Conservation (phyloP, 805 yeast species). For the Isabelozyma gotoi region DNA sequence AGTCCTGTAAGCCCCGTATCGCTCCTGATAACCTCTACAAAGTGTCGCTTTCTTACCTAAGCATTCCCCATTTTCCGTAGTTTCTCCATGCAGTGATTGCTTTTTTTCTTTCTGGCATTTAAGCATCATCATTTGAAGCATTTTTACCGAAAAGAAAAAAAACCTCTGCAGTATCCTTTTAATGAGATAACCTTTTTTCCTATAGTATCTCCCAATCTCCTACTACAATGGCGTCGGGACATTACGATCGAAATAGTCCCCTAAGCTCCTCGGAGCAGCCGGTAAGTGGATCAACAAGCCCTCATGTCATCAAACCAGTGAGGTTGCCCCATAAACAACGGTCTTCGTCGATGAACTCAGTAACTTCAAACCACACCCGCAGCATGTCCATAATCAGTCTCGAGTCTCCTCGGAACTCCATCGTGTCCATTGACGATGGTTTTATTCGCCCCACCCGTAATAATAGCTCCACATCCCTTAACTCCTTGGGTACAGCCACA, state of each 20-base stretch:
- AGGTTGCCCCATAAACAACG: slow-evolving; percentile 22
- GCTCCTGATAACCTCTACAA: too few species aligned
- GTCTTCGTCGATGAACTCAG: slow-evolving; percentile 33
- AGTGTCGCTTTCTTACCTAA: too few species aligned
- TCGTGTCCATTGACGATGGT: slow-evolving; percentile 38
- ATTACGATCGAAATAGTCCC: slow-evolving; percentile 1
- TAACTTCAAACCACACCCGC: slow-evolving; percentile 25
- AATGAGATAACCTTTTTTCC: too few species aligned
- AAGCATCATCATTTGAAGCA: too few species aligned
- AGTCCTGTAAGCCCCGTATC: too few species aligned
- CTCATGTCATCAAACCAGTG: slow-evolving; percentile 13
- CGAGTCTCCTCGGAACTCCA: slow-evolving; percentile 41
- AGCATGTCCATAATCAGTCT: slow-evolving; percentile 37
- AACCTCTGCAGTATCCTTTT: too few species aligned
- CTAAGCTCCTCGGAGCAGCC: slow-evolving; percentile 1
- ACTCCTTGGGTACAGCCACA: slow-evolving; percentile 10
- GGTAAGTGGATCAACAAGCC: slow-evolving; percentile 4
- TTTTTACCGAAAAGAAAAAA: too few species aligned
- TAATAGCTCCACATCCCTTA: slow-evolving; percentile 27
- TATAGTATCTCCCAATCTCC: too few species aligned
- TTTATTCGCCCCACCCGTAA: slow-evolving; percentile 29
- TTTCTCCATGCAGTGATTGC: too few species aligned
- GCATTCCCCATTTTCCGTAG: too few species aligned
- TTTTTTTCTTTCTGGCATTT: too few species aligned
- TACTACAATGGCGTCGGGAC: not conserved